Conservation (phyloP, 257 asterid genomes). For the Fraxinus quadrangulata region DNA sequence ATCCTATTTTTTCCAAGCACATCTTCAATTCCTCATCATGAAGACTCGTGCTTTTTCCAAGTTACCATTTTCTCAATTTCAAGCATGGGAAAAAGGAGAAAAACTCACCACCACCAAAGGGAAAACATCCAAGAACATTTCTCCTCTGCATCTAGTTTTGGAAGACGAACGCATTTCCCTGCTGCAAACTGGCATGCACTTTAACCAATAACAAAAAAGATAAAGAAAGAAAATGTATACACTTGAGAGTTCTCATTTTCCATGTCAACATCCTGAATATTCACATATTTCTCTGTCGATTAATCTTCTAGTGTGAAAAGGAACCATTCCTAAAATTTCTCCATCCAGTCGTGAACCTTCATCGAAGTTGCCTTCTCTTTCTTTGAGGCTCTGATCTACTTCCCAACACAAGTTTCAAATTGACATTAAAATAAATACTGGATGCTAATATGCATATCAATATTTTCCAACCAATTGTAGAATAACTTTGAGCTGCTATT, state of each 20-base stretch:
- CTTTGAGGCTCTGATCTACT: slow-evolving; percentile 34
- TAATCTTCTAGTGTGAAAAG: neutral
- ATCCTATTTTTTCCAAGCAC: neutral
- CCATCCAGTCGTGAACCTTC: slow-evolving; percentile 8
- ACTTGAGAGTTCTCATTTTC: neutral
- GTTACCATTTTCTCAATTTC: neutral
- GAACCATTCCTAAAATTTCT: neutral
- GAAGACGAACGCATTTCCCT: neutral
- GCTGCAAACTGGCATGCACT: too few species aligned
- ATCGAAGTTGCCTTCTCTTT: slow-evolving; percentile 26
- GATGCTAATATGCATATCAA: neutral
- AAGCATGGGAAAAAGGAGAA: neutral
- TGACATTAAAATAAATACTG: slow-evolving; percentile 13
- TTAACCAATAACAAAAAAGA: neutral
- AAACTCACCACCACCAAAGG: neutral
- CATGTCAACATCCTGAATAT: neutral
- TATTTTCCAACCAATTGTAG: too few species aligned
- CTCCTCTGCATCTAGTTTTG: neutral
- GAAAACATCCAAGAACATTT: neutral
- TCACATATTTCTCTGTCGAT: neutral
- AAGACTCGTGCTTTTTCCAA: neutral
- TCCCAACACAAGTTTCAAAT: slow-evolving; percentile 28
- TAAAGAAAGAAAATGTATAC: neutral
- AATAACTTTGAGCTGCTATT: neutral
- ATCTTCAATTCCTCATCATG: neutral